A percentile compares a stretch with the other conserved stretches of the same genome.
These are phyloP conservation scores for Alternaria brassicae DNA, from an alignment of 2,329 filamentous ascomycete genomes.

Conservation along the genomic window DNA sequence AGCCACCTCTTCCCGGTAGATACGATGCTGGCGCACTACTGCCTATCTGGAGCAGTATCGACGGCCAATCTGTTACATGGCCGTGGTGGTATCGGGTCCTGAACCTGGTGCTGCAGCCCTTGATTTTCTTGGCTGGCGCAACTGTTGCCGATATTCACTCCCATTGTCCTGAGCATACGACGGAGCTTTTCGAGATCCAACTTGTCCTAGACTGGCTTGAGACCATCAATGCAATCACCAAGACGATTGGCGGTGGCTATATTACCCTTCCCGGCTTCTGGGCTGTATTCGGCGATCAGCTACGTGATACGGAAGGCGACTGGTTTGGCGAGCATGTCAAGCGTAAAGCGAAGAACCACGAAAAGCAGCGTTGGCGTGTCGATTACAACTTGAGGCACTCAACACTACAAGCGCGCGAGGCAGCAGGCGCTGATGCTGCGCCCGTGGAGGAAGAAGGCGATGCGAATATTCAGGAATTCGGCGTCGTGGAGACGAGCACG, in stretches of 20 bases:
- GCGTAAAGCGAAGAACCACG: conserved; percentile 29
- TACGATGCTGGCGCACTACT: conserved; percentile 56
- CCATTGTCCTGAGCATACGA: conserved; percentile 34
- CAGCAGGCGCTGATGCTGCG: neutral
- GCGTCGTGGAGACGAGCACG: conserved; percentile 2
- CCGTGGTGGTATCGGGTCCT: conserved; percentile 70
- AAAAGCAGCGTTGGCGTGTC: conserved; percentile 33
- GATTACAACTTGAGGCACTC: conserved; percentile 31
- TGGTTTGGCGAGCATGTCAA: conserved; percentile 43
- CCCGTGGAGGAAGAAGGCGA: neutral
- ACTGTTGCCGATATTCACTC: conserved; percentile 61
- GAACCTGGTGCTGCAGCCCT: conserved; percentile 66
- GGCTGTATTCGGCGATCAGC: conserved; percentile 44
- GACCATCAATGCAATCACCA: conserved; percentile 31
- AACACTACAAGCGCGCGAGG: conserved; percentile 12
- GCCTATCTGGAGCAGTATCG: conserved; percentile 77
- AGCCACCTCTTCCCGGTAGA: conserved; percentile 39
- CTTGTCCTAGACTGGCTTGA: conserved; percentile 43
- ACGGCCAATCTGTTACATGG: conserved; percentile 63
- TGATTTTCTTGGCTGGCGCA: conserved; percentile 68
- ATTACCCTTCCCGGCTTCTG: conserved; percentile 34
- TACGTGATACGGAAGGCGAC: conserved; percentile 38
- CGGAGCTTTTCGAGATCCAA: conserved; percentile 44
- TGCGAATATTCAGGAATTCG: neutral
- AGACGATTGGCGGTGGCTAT: conserved; percentile 30